These are phyloP conservation scores for Microbotryomycetes sp. DNA, from an alignment of 1,284 basidiomycete species.

Conservation along the genomic window DNA sequence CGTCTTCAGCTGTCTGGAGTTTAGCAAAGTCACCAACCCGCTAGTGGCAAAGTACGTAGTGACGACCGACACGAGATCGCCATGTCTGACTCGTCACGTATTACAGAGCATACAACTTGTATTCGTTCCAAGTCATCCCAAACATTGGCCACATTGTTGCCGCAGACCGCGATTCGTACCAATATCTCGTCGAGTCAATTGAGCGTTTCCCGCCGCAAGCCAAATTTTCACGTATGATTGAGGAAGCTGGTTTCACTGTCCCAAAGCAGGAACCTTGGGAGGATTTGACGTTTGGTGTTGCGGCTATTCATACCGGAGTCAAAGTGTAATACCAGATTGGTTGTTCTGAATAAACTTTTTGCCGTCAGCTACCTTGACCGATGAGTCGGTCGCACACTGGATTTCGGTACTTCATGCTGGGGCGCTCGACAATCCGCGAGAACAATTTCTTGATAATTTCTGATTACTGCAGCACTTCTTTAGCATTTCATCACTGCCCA, in stretches of 20 bases:
- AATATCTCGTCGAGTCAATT: constrained; percentile 96
- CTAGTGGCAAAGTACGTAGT: constrained; percentile 66
- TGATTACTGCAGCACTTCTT: too few relatives aligned
- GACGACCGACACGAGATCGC: not conserved
- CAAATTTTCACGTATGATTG: constrained; percentile 77
- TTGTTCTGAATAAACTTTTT: too few relatives aligned
- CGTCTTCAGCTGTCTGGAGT: constrained; percentile 91
- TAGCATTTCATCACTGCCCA: too few relatives aligned
- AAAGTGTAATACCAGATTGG: constrained; percentile 31
- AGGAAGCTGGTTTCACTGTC: constrained; percentile 42
- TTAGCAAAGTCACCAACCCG: constrained; percentile 88
- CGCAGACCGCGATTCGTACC: constrained; percentile 89
- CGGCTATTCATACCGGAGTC: constrained; percentile 37
- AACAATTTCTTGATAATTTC: too few relatives aligned
- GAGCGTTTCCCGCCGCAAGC: constrained; percentile 85
- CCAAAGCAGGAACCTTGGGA: constrained; percentile 32
- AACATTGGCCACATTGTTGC: constrained; percentile 91
- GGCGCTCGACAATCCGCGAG: too few relatives aligned
- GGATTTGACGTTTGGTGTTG: constrained; percentile 37
- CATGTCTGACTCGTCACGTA: constrained; percentile 19
- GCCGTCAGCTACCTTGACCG: too few relatives aligned
- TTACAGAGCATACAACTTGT: constrained; percentile 79
- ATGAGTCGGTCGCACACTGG: too few relatives aligned
- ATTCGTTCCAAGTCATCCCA: constrained; percentile 94
- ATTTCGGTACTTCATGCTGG: too few relatives aligned